Percentiles rank a stretch among this genome's conserved stretches.
phyloP scores from a whole-genome alignment of 106 monocot genomes.

The Posidonia australis region DNA sequence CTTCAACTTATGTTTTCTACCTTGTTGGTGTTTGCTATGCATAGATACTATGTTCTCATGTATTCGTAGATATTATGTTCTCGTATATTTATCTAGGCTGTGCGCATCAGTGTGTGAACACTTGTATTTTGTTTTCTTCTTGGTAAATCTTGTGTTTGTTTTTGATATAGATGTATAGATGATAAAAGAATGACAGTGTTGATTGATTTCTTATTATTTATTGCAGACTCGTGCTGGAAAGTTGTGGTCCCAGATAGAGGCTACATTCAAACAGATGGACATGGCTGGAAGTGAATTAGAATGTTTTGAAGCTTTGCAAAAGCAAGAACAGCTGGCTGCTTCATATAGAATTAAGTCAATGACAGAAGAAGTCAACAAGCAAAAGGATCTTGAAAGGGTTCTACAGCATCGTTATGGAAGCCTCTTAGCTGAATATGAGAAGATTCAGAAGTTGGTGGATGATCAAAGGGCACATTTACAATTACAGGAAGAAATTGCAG shows the following conservation, averaged over 20 bases:
- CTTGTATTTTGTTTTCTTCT: neutral
- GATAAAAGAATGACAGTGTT: neutral
- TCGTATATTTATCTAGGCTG: no score
- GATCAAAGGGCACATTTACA: constrained; percentile 37
- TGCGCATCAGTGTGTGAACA: no score
- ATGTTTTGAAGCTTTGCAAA: constrained; percentile 66
- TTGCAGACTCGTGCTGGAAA: constrained; percentile 63
- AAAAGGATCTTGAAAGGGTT: constrained; percentile 49
- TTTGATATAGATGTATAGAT: neutral
- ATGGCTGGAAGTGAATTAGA: constrained; percentile 76
- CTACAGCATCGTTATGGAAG: constrained; percentile 66
- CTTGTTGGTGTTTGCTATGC: no score
- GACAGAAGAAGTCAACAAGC: constrained; percentile 68
- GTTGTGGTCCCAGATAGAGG: constrained; percentile 64
- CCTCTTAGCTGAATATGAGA: constrained; percentile 41
- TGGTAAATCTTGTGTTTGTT: neutral
- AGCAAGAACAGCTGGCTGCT: constrained; percentile 73
- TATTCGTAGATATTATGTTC: no score
- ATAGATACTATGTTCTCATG: no score
- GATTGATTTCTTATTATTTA: constrained; percentile 3
- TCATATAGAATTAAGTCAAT: constrained; percentile 46
- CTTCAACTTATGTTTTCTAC: no score
- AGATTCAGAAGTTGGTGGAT: constrained; percentile 36
- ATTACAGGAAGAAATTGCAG: constrained; percentile 55
- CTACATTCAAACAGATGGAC: constrained; percentile 79